Conservation (phyloP, 805 yeast species). For the Hagleromyces aurorensis region DNA sequence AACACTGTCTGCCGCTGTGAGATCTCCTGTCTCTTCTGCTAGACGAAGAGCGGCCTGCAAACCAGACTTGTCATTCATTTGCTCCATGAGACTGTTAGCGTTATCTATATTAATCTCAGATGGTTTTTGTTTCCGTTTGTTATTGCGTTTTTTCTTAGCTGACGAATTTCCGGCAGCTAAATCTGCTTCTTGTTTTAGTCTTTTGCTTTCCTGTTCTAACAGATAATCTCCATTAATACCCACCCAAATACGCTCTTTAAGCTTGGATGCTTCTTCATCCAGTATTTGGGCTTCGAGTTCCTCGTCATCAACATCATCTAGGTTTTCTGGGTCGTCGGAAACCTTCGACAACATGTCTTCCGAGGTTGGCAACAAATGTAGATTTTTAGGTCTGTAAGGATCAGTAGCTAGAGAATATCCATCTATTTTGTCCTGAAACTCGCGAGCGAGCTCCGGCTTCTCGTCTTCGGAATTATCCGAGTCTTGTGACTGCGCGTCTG, state of each 20-base stretch:
- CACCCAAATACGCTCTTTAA: slow-evolving; percentile 84
- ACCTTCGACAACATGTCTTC: slow-evolving; percentile 44
- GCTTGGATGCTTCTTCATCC: slow-evolving; percentile 56
- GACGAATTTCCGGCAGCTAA: slow-evolving; percentile 67
- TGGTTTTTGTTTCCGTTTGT: slow-evolving; percentile 23
- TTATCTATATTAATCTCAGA: slow-evolving; percentile 16
- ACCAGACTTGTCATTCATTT: slow-evolving; percentile 24
- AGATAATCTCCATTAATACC: slow-evolving; percentile 82
- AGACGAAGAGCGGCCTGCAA: slow-evolving; percentile 37
- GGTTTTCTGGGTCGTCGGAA: slow-evolving; percentile 51
- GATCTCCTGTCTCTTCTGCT: slow-evolving; percentile 29
- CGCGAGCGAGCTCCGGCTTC: slow-evolving; percentile 5
- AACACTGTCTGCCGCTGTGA: slow-evolving; percentile 72
- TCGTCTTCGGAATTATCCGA: slow-evolving; percentile 2
- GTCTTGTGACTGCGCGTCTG: slow-evolving; percentile 4
- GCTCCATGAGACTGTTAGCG: slow-evolving; percentile 16
- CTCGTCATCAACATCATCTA: slow-evolving; percentile 78
- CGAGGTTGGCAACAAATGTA: slow-evolving; percentile 53
- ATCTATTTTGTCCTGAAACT: slow-evolving; percentile 28
- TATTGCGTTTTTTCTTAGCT: slow-evolving; percentile 40
- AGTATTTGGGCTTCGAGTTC: slow-evolving; percentile 59
- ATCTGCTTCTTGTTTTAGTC: slow-evolving; percentile 82
- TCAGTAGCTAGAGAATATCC: slow-evolving; percentile 33
- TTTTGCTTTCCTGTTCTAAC: slow-evolving; percentile 74
- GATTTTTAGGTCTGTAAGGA: slow-evolving; percentile 45